Evolutionary conservation across 2,329 filamentous ascomycete genomes (phyloP).

Genomic region (Nemania bipapillata): DNA sequence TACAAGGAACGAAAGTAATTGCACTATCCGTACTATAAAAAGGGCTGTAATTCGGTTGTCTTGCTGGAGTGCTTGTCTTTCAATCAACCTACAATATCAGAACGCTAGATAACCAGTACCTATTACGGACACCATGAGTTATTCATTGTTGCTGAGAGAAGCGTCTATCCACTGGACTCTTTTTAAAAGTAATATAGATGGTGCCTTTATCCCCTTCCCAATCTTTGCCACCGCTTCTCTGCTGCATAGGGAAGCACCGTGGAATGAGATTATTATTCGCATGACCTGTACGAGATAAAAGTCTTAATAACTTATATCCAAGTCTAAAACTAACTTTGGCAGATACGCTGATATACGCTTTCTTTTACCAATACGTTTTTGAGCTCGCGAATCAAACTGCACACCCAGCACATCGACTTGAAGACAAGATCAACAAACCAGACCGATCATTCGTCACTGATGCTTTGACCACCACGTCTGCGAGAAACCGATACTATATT

Average conservation of each 20-base stretch:
- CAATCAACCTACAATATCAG: no score
- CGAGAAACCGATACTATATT: constrained; percentile 13
- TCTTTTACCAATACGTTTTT: constrained; percentile 17
- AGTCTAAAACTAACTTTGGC: not conserved
- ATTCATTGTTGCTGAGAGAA: constrained; percentile 1
- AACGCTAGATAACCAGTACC: not conserved
- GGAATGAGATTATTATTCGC: not conserved
- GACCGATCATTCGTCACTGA: constrained; percentile 12
- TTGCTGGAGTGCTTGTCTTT: no score
- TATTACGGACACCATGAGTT: not conserved
- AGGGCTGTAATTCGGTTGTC: no score
- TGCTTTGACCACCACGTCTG: constrained; percentile 10
- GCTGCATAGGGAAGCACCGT: constrained; percentile 4
- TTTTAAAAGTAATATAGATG: constrained; percentile 12
- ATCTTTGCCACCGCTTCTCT: constrained; percentile 17
- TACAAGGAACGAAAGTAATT: no score
- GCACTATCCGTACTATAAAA: no score
- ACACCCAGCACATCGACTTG: constrained; percentile 1
- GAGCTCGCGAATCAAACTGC: constrained; percentile 20
- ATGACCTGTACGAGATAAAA: constrained; percentile 3
- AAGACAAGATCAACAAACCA: constrained; percentile 26
- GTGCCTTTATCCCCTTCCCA: constrained; percentile 12
- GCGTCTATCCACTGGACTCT: constrained; percentile 8
- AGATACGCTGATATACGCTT: constrained; percentile 18
- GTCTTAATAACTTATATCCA: not conserved